These are phyloP conservation scores for Solanum neorickii DNA, from an alignment of 257 asterid species.

Conservation along the genomic window DNA sequence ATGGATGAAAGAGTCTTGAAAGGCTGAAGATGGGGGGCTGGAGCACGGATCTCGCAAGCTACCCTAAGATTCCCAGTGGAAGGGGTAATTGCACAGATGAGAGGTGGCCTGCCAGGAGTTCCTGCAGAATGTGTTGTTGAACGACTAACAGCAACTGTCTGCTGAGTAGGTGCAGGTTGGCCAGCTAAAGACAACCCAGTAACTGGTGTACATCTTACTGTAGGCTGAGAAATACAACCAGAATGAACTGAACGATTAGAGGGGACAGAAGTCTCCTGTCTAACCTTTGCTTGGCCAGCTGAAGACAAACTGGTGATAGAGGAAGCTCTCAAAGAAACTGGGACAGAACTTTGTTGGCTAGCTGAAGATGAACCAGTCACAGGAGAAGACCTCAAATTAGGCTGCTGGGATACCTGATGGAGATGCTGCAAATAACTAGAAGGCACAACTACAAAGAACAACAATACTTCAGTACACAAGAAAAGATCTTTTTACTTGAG, in stretches of 20 bases:
- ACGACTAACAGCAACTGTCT: slow-evolving; percentile 14
- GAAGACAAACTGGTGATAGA: slow-evolving; percentile 1
- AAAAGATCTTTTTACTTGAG: background rate
- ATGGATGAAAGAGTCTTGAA: slow-evolving; percentile 26
- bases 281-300: slow-evolving; percentile 5
- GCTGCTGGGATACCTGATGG: slow-evolving; percentile 25
- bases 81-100: slow-evolving; percentile 40
- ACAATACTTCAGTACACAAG: background rate
- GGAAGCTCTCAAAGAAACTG: background rate
- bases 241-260: background rate
- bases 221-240: background rate
- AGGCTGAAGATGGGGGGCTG: slow-evolving; percentile 38
- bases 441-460: slow-evolving; percentile 26
- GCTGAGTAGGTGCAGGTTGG: slow-evolving; percentile 19
- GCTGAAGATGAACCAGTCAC: slow-evolving; percentile 1
- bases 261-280: slow-evolving; percentile 1
- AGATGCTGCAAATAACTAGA: slow-evolving; percentile 25
- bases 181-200: background rate
- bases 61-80: slow-evolving; percentile 20
- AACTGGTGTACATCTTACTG: slow-evolving; percentile 3
- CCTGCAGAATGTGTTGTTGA: slow-evolving; percentile 26
- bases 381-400: slow-evolving; percentile 12
- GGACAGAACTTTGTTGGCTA: background rate
- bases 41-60: slow-evolving; percentile 29
- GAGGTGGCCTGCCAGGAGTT: slow-evolving; percentile 42